These are phyloP conservation scores for Amanita muscaria DNA, from an alignment of 768 basidiomycete species.

Conservation along the genomic window DNA sequence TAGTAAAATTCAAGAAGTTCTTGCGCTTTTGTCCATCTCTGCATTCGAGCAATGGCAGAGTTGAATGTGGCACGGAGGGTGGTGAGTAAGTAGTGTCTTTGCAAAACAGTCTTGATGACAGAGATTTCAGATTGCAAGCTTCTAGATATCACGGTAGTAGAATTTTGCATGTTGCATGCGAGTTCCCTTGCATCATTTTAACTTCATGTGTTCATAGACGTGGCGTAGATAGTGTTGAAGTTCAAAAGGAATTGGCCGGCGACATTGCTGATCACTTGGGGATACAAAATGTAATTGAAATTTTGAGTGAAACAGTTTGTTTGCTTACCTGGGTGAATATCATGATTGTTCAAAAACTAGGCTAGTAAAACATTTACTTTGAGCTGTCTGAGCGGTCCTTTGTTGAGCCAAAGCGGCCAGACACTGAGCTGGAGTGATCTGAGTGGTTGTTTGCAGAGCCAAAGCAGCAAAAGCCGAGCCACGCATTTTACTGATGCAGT, in stretches of 20 bases:
- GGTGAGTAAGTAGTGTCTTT: no score
- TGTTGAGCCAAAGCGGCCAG: no score
- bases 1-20: slow-evolving; percentile 24
- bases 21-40: slow-evolving; percentile 25
- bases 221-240: slow-evolving; percentile 1
- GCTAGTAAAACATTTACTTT: no score
- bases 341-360: no score
- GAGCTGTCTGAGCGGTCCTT: no score
- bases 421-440: no score
- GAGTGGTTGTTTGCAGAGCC: no score
- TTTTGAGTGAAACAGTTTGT: background rate
- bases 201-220: slow-evolving; percentile 3
- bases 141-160: slow-evolving; percentile 8
- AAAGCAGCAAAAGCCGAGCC: no score
- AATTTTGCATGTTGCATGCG: background rate
- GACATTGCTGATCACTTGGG: background rate
- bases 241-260: slow-evolving; percentile 5
- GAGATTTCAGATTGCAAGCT: slow-evolving; percentile 19
- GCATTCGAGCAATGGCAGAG: slow-evolving; percentile 16
- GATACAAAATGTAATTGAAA: slow-evolving; percentile 2
- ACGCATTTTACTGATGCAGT: no score
- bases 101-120: slow-evolving; percentile 23
- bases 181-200: slow-evolving; percentile 5
- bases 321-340: background rate
- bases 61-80: slow-evolving; percentile 14